Percentiles rank a stretch among this genome's conserved stretches.
These are phyloP conservation scores for Primulina huaijiensis DNA, from an alignment of 257 asterid species.

Conservation along the genomic window DNA sequence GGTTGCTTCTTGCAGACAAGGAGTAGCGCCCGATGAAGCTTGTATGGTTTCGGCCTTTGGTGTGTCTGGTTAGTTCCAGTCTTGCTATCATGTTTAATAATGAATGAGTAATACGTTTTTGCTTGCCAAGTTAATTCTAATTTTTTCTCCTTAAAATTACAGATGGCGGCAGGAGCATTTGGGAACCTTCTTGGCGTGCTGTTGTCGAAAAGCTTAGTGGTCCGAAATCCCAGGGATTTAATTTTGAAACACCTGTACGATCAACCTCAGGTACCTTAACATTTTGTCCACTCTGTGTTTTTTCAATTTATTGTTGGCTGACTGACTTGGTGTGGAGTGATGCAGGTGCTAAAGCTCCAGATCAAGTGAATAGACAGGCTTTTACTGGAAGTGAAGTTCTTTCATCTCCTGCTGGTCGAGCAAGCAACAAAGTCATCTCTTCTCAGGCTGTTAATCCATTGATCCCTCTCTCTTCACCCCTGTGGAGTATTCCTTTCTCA, in stretches of 20 bases:
- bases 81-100: constrained; percentile 5
- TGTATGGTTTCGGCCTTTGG: constrained; percentile 97
- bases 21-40: constrained; percentile 92
- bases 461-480: constrained; percentile 79
- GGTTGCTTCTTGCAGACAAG: constrained; percentile 63
- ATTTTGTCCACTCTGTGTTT: constrained; percentile 17
- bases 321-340: constrained; percentile 28
- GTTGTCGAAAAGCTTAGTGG: constrained; percentile 64
- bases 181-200: constrained; percentile 94
- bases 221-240: constrained; percentile 47
- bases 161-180: constrained; percentile 79
- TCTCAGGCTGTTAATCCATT: constrained; percentile 56
- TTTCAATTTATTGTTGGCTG: constrained; percentile 23
- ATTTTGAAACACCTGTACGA: constrained; percentile 53
- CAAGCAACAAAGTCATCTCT: constrained; percentile 50
- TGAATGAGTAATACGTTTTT: constrained; percentile 8
- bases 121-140: constrained; percentile 13
- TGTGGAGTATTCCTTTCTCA: constrained; percentile 82
- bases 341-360: constrained; percentile 64
- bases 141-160: constrained; percentile 10
- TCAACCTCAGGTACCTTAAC: constrained; percentile 57
- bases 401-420: constrained; percentile 45
- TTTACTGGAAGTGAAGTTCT: constrained; percentile 49
- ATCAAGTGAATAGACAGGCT: constrained; percentile 47
- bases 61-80: constrained; percentile 42